Conservation (phyloP, 768 basidiomycete genomes). For the Serendipita sp. region DNA sequence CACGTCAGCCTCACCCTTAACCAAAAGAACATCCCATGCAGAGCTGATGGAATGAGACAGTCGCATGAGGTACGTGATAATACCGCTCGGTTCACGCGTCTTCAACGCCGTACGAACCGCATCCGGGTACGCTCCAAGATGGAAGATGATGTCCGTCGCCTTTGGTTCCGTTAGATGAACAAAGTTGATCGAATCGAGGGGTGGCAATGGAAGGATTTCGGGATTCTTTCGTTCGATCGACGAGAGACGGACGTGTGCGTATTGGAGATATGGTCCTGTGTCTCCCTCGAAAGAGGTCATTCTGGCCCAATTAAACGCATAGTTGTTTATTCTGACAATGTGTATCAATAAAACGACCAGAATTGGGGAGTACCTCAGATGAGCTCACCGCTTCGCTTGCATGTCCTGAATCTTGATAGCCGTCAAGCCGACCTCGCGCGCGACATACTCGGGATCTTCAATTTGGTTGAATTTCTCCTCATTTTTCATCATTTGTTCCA, state of each 20-base stretch:
- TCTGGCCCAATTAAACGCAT: slow-evolving; percentile 84
- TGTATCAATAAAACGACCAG: slow-evolving; percentile 7
- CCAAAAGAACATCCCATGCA: slow-evolving; percentile 82
- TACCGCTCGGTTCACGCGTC: slow-evolving; percentile 74
- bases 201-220: slow-evolving; percentile 60
- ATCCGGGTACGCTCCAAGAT: slow-evolving; percentile 84
- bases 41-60: slow-evolving; percentile 77
- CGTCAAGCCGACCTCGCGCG: slow-evolving; percentile 77
- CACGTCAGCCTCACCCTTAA: slow-evolving; percentile 52
- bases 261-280: slow-evolving; percentile 82
- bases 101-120: slow-evolving; percentile 74
- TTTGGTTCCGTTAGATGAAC: slow-evolving; percentile 53
- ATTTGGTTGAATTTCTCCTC: slow-evolving; percentile 81
- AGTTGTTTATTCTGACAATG: slow-evolving; percentile 69
- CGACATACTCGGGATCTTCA: slow-evolving; percentile 68
- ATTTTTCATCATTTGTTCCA: slow-evolving; percentile 90
- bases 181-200: slow-evolving; percentile 50
- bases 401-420: slow-evolving; percentile 98
- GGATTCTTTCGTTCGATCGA: slow-evolving; percentile 90
- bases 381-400: slow-evolving; percentile 69
- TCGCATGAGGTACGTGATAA: slow-evolving; percentile 81
- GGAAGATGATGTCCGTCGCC: slow-evolving; percentile 68
- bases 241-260: slow-evolving; percentile 83
- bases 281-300: slow-evolving; percentile 95
- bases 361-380: slow-evolving; percentile 1